Base-by-base conservation (phyloP, 352 stramenopile genomes). In the Phytophthora meadii region DNA sequence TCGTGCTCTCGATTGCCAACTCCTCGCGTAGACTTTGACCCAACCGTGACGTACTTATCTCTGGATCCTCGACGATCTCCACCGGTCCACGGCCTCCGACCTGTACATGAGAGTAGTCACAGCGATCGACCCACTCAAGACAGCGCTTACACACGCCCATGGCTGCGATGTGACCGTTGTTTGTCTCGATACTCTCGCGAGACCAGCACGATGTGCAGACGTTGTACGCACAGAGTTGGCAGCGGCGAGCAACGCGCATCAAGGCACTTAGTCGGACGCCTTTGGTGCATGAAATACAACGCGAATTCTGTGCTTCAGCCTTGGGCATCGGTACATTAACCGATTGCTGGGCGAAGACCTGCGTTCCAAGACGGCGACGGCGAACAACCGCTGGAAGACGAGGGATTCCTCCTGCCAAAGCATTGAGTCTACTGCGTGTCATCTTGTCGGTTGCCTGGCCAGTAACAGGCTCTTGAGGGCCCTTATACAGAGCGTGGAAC, bases 241-340 rank as follows among this genome's bases (percentile, higher is more conserved):
- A 87, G 5, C 72, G 77, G 1, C 54, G 54, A 4, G 65, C 52
- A 11, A 6, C 32, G 11, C 63, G 52, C 44, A 73, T 65, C 46
- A 79, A 55, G 0, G 63, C 47, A 47, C 64, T 70, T 22, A 86
- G 34, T 15, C 64, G 65, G 25, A 87, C 52, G 1, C 64, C 65
- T 48, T 81, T 82, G 1, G 78, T 85, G 45, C 78, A 87, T 51
- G 73, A 74, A 28, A 78, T 77, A 37, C 79, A 87, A 34, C 61
- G 57, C 12, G 63, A 54, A 40, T 84, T 87, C 40, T 68, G 69
- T 32, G 39, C 52, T 28, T 70, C 41, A 1, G 24, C 46, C 25
- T 70, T 59, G 6, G 45, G 39, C 1, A 42, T 10, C n/a, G 45
- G 9, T 4, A 45, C 46, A 9, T 9, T 53, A 3, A 61, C 50